Evolutionary conservation across 805 yeast genomes (phyloP), one percentile per base, ranked within the genome.

Genomic region (Candida germanica): DNA sequence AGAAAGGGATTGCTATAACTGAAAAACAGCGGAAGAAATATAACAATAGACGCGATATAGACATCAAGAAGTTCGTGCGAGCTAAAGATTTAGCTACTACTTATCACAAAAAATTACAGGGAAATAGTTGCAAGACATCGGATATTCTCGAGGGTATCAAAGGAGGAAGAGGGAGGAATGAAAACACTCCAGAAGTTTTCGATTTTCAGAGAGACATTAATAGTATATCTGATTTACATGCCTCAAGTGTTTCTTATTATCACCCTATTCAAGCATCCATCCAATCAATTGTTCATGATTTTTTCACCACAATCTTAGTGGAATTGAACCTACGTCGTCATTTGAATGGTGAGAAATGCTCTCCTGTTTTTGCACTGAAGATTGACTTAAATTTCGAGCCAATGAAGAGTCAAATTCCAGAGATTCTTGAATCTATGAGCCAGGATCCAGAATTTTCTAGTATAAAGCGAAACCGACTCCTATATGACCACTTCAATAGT

Each of bases 271-370:
- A 39, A 27, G 33, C 31, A 11, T 23, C 29, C 3, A 12, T 35
- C 4, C 28, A 31, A 23, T 43, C 40, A 10, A 43, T 43, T 7
- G 21, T 38, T 5, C 25, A 42, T 12, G 37, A 42, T 24, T 29
- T 64, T 10, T 30, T 59, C n/a, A 57, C 53, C 20, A 34, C 58
- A 5, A 40, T 59, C 5, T 35, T 59, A 22, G 55, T 56, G 6
- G 66, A 63, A 28, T 37, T 63, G 33, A 61, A 59, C 35, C 24
- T 62, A 3, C 40, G 56, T 12, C 44, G 53, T 19, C 44, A 56
- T 6, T 33, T 46, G 26, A n/a, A n/a, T n/a, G n/a, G n/a, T n/a
- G n/a, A n/a, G n/a, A n/a, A n/a, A n/a, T n/a, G n/a, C n/a, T n/a
- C n/a, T n/a, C n/a, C n/a, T n/a, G n/a, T n/a, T n/a, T n/a, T n/a